Percentiles rank a stretch among this genome's conserved stretches.
phyloP scores from a whole-genome alignment of 257 asterid species.

The Gentiana dahurica region DNA sequence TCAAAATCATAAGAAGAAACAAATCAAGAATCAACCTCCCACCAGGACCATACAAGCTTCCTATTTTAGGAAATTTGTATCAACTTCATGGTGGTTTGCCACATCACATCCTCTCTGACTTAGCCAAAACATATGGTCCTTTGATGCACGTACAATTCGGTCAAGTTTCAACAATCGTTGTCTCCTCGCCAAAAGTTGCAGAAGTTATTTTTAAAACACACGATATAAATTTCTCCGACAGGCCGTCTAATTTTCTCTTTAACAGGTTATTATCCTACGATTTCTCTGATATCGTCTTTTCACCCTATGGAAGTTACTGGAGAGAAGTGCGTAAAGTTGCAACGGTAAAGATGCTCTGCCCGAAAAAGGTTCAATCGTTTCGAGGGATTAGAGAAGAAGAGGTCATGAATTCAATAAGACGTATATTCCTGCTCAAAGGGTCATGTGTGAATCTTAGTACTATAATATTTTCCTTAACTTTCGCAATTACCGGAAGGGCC shows the following conservation, averaged over 20 bases:
- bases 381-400: not conserved
- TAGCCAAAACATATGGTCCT: slow-evolving; percentile 12
- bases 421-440: not conserved
- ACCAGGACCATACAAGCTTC: not conserved
- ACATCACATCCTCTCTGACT: not conserved
- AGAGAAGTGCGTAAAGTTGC: not conserved
- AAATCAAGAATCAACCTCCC: not conserved
- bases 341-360: not conserved
- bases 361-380: not conserved
- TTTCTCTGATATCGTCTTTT: not conserved
- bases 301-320: not conserved
- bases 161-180: slow-evolving; percentile 8
- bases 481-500: not conserved
- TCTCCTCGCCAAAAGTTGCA: not conserved
- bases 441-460: not conserved
- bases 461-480: not conserved
- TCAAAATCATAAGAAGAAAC: not conserved
- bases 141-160: slow-evolving; percentile 17
- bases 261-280: not conserved
- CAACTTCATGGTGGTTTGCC: not conserved
- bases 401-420: not conserved
- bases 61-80: not conserved
- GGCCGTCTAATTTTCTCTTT: not conserved
- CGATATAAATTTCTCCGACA: not conserved
- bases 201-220: not conserved